Percentiles rank a stretch among this genome's conserved stretches.
phyloP scores from a whole-genome alignment of 108 stramenopile species.

The Fragilaria radians region DNA sequence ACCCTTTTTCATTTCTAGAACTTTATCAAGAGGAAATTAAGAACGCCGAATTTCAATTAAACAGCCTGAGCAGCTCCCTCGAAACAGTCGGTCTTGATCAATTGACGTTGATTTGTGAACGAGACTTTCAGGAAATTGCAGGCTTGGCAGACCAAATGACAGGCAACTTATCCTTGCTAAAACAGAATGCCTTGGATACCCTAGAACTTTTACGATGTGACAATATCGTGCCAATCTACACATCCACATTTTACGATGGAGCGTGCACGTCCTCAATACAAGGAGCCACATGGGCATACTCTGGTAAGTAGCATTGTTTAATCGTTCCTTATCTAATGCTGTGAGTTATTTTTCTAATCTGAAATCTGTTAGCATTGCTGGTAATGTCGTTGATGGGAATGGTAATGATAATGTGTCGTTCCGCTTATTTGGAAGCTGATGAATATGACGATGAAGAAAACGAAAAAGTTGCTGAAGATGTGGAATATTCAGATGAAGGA shows the following conservation, averaged over 20 bases:
- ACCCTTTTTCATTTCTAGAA: constrained; percentile 28
- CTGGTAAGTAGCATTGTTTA: background rate
- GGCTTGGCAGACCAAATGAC: constrained; percentile 10
- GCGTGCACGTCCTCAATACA: constrained; percentile 7
- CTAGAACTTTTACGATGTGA: constrained; percentile 25
- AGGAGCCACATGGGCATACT: background rate
- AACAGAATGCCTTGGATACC: constrained; percentile 5
- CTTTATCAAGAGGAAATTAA: constrained; percentile 17
- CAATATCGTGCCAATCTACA: constrained; percentile 28
- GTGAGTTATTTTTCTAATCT: background rate
- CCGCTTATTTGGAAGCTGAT: background rate
- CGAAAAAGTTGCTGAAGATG: background rate
- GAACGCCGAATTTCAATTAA: background rate
- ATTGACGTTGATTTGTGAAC: constrained; percentile 24
- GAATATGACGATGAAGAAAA: background rate
- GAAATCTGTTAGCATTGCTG: background rate
- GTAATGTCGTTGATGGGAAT: background rate
- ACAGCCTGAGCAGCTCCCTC: background rate
- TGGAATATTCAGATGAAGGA: background rate
- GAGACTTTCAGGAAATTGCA: constrained; percentile 13
- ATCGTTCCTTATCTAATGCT: background rate
- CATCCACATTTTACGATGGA: constrained; percentile 16
- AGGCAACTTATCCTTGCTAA: constrained; percentile 12
- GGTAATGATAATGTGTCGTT: background rate
- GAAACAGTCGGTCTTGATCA: constrained; percentile 1